Evolutionary conservation across 257 asterid genomes (phyloP), one percentile per base, ranked within the genome.

Genomic region (Lantana camara): DNA sequence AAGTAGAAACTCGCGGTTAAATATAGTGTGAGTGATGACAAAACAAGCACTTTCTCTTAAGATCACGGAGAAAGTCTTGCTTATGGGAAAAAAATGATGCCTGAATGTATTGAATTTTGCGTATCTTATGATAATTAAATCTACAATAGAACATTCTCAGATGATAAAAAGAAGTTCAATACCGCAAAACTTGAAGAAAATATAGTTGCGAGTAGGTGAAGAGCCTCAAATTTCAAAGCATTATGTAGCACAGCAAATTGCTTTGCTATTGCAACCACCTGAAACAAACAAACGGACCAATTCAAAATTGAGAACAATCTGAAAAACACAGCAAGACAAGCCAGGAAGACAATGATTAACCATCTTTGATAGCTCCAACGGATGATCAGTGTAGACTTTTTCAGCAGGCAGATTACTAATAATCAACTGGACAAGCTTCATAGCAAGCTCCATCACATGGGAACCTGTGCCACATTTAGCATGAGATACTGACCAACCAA

Each of bases 141-240:
- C n/a, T n/a, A n/a, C n/a, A n/a, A n/a, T n/a, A n/a, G n/a, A 56
- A 68, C 64, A 56, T 62, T 15, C 38, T 24, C 19, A 42, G 59
- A 38, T 13, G 42, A 62, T 27, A 45, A 64, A 57, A 21, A 58
- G 35, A 63, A 59, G 24, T 49, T 42, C 46, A 77, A 37, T 87
- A 93, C 99, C 42, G 95, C 81, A 78, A 76, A 74, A 63, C 63
- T 68, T 53, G 93, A 85, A 64, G 95, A 87, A 4, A 93, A 72
- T 70, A 90, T 79, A 49, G 81, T 66, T 11, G 89, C 83, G 65
- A 93, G 88, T 44, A 90, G 79, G 75, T 87, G 88, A 70, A 93
- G 97, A 0, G 87, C 89, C 75, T 87, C 95, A 77, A 93, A 93
- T 73, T 93, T 93, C 77, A 87, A 69, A 42, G 91, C 87, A 66